phyloP scores from a whole-genome alignment of 805 yeast genomes.

The Maudiozyma bulderi region DNA sequence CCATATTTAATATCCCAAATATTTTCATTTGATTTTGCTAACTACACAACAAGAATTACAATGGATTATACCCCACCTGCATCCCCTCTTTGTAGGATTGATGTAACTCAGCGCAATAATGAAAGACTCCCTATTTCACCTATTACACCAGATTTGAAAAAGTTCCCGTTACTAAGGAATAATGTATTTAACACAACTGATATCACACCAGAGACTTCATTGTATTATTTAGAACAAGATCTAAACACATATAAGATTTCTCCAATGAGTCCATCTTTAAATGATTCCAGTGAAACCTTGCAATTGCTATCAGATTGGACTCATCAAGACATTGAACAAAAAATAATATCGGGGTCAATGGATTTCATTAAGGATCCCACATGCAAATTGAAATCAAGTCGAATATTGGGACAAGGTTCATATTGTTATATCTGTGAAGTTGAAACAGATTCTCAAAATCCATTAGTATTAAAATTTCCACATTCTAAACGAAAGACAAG shows the following conservation, averaged over 20 bases:
- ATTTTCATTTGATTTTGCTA: too few species aligned
- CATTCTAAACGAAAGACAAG: conserved; percentile 7
- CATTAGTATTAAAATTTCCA: conserved; percentile 12
- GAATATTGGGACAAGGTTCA: conserved; percentile 10
- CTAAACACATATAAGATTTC: not conserved
- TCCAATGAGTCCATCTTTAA: not conserved
- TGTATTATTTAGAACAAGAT: not conserved
- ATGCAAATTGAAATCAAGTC: conserved; percentile 1
- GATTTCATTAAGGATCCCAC: conserved; percentile 7
- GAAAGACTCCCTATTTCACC: conserved; percentile 2
- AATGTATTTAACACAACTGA: not conserved
- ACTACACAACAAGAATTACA: too few species aligned
- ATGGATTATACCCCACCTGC: conserved; percentile 4
- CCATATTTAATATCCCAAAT: too few species aligned
- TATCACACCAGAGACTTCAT: not conserved
- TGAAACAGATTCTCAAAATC: not conserved
- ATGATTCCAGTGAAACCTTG: not conserved
- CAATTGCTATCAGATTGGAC: not conserved
- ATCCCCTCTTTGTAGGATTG: not conserved
- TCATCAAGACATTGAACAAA: not conserved
- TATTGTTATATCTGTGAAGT: conserved; percentile 10
- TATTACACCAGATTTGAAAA: not conserved
- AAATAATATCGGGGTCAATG: conserved; percentile 1
- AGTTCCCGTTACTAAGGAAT: not conserved
- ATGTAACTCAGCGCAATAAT: not conserved